Conservation (phyloP, 331 rosid species). For the Arachis monticola region DNA sequence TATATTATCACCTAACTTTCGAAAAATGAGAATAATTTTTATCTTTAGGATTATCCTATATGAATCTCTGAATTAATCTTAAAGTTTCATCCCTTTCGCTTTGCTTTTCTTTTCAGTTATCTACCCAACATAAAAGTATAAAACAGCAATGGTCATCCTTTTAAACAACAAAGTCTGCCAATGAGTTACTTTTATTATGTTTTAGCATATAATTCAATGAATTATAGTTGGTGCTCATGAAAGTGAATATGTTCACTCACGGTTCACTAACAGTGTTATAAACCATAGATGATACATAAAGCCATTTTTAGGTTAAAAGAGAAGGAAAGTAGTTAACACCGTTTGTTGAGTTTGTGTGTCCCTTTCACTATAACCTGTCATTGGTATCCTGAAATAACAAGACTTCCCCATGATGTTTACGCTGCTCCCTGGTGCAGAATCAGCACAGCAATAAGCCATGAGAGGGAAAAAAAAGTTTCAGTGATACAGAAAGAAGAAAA, state of each 20-base stretch:
- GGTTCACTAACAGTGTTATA: conserved; percentile 14
- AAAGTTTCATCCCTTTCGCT: background rate
- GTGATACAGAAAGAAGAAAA: conserved; percentile 46
- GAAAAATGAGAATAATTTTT: too few relatives aligned
- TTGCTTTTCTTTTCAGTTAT: too few relatives aligned
- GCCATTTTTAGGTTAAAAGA: too few relatives aligned
- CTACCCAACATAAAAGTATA: background rate
- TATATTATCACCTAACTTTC: too few relatives aligned
- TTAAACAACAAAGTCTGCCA: background rate
- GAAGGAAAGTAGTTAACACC: background rate
- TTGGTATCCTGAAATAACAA: conserved; percentile 29
- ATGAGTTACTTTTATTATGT: background rate
- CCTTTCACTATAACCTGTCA: conserved; percentile 39
- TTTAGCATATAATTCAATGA: background rate
- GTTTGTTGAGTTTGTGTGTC: conserved; percentile 27
- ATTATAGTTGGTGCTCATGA: background rate
- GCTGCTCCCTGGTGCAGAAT: conserved; percentile 40
- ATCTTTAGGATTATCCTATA: background rate
- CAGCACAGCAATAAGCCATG: conserved; percentile 41
- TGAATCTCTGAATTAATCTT: background rate
- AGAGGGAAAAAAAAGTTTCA: conserved; percentile 29
- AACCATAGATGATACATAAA: conserved; percentile 16
- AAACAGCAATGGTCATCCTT: background rate
- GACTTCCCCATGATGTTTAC: conserved; percentile 38
- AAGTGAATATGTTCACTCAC: conserved; percentile 4